phyloP scores from a whole-genome alignment of 1,284 basidiomycete genomes.

The Sanghuangporus baumii region DNA sequence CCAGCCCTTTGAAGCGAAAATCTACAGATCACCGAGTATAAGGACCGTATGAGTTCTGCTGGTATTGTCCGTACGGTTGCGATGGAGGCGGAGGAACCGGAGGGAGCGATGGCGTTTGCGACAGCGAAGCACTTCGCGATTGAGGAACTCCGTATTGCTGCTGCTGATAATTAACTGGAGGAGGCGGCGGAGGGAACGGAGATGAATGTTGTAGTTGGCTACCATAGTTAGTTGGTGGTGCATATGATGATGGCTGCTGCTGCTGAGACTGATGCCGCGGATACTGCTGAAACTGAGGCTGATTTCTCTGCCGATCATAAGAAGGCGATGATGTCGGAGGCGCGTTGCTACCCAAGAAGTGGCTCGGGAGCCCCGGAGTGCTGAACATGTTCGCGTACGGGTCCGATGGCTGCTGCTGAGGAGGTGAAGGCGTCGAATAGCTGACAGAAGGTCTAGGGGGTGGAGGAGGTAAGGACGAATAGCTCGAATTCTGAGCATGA shows the following conservation, averaged over 20 bases:
- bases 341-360: conserved; percentile 1
- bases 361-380: neutral
- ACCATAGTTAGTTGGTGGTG: conserved; percentile 22
- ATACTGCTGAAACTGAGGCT: conserved; percentile 18
- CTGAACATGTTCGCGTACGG: conserved; percentile 22
- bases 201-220: conserved; percentile 3
- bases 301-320: conserved; percentile 1
- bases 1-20: neutral
- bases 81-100: conserved; percentile 3
- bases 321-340: conserved; percentile 9
- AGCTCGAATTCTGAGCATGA: conserved; percentile 16
- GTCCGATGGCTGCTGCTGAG: conserved; percentile 20
- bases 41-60: conserved; percentile 1
- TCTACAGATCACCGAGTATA: conserved; percentile 4
- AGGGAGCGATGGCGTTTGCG: neutral
- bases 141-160: conserved; percentile 18
- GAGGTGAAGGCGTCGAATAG: conserved; percentile 30
- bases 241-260: conserved; percentile 22
- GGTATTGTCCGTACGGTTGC: conserved; percentile 10
- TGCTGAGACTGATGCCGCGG: conserved; percentile 24
- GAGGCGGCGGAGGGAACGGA: conserved; percentile 24
- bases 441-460: conserved; percentile 25
- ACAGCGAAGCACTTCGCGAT: conserved; percentile 6
- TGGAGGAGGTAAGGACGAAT: conserved; percentile 27
- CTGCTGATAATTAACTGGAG: conserved; percentile 20